A percentile compares a stretch with the other conserved stretches of the same genome.
These are phyloP conservation scores for Dictyostelium purpureum DNA, from an alignment of 78 protist species.

Conservation along the genomic window DNA sequence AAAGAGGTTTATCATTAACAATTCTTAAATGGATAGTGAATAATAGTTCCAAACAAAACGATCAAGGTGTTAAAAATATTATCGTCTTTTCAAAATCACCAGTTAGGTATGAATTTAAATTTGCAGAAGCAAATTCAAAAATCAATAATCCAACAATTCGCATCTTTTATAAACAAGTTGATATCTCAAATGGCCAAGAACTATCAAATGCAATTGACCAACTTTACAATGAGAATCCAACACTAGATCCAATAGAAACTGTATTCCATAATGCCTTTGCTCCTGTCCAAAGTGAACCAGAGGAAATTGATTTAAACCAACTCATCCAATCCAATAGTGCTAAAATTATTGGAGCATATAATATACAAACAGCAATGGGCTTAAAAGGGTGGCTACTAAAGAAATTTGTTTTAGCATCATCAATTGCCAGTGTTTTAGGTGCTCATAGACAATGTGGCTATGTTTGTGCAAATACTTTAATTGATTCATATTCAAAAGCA, in stretches of 20 bases:
- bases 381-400: neutral
- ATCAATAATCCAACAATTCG: too few relatives aligned
- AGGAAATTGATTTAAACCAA: neutral
- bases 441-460: neutral
- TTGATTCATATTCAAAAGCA: neutral
- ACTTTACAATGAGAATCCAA: neutral
- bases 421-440: neutral
- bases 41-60: neutral
- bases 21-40: neutral
- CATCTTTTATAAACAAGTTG: neutral
- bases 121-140: neutral
- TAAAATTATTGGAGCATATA: neutral
- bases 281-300: neutral
- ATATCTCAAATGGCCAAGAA: neutral
- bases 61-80: too few relatives aligned
- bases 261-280: neutral
- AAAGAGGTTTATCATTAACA: neutral
- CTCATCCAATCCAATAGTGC: neutral
- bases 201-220: neutral
- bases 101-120: neutral
- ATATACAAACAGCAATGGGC: neutral
- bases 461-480: neutral
- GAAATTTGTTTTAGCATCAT: neutral
- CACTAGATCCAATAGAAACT: neutral
- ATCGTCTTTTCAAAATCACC: conserved; percentile 12